Evolutionary conservation across 1,284 basidiomycete species (phyloP).

Genomic region (Singerocomus inundabilis): DNA sequence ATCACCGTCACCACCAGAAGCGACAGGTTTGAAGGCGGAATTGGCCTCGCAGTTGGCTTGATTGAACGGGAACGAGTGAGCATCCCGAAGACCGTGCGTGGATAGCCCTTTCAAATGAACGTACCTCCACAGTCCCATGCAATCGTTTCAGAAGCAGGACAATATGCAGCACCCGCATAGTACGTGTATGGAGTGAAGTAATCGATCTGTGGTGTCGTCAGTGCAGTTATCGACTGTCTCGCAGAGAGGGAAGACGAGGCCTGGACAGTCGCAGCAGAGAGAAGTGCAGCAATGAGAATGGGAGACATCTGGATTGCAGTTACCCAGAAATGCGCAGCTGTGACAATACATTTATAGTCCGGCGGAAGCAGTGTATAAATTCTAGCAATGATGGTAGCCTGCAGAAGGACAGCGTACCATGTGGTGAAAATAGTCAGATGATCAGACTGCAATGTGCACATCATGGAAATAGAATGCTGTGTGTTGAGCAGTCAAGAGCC

Average conservation of each 20-base stretch:
- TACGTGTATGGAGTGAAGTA: conserved; percentile 53
- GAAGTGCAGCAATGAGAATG: conserved; percentile 15
- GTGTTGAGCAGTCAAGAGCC: not conserved
- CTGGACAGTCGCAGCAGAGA: conserved; percentile 15
- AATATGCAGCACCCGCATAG: conserved; percentile 60
- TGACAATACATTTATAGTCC: not conserved
- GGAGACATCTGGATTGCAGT: conserved; percentile 16
- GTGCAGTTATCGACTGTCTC: conserved; percentile 40
- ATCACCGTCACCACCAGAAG: conserved; percentile 60
- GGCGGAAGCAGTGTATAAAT: not conserved
- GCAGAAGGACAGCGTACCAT: conserved; percentile 2
- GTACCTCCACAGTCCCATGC: conserved; percentile 62
- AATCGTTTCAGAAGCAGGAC: conserved; percentile 43
- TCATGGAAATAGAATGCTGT: not conserved
- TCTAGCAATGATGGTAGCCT: conserved; percentile 4
- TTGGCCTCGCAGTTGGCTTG: conserved; percentile 57
- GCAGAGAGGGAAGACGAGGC: conserved; percentile 26
- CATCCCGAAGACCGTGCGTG: not conserved
- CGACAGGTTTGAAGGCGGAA: conserved; percentile 53
- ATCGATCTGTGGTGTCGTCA: conserved; percentile 44
- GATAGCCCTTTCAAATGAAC: conserved; percentile 13
- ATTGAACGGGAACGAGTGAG: not conserved
- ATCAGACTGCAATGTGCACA: not conserved
- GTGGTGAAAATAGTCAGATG: conserved; percentile 5
- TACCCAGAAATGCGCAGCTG: not conserved